A percentile compares a stretch with the other conserved stretches of the same genome.
These are phyloP conservation scores for Capsicum baccatum DNA, from an alignment of 257 asterid genomes.

Conservation along the genomic window DNA sequence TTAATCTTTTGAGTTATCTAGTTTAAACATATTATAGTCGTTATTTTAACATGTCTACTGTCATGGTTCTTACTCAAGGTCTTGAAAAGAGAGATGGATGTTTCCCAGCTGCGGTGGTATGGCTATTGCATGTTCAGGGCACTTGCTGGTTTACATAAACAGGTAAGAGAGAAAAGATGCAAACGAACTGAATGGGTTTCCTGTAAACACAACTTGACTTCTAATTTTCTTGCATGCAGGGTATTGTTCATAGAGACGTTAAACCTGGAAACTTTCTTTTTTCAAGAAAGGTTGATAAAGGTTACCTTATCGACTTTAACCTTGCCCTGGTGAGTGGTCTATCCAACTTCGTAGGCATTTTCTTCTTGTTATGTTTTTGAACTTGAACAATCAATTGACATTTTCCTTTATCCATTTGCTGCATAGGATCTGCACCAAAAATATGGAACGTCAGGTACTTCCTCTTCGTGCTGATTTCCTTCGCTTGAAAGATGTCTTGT, in stretches of 20 bases:
- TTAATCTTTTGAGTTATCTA: slow-evolving; percentile 29
- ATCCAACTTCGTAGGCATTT: background rate
- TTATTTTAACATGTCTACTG: slow-evolving; percentile 1
- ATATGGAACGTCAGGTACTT: slow-evolving; percentile 60
- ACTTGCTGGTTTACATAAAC: slow-evolving; percentile 87
- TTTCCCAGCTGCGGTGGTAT: slow-evolving; percentile 79
- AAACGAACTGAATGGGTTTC: slow-evolving; percentile 30
- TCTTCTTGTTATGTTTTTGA: slow-evolving; percentile 22
- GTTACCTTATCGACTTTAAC: slow-evolving; percentile 93
- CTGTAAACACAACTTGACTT: slow-evolving; percentile 25
- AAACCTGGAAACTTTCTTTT: slow-evolving; percentile 97
- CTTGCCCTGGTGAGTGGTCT: slow-evolving; percentile 82
- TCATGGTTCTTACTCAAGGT: slow-evolving; percentile 48
- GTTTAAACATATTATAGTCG: background rate
- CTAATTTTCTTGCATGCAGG: slow-evolving; percentile 54
- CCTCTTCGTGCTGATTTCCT: slow-evolving; percentile 26
- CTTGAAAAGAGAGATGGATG: slow-evolving; percentile 70
- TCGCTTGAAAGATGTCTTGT: slow-evolving; percentile 9
- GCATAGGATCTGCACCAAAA: slow-evolving; percentile 79
- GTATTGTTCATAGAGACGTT: slow-evolving; percentile 92
- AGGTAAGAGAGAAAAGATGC: slow-evolving; percentile 54
- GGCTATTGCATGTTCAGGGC: slow-evolving; percentile 91
- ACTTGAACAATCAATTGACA: slow-evolving; percentile 27
- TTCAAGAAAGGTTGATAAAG: slow-evolving; percentile 75
- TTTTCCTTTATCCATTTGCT: slow-evolving; percentile 25